Evolutionary conservation across 352 stramenopile species (phyloP).

Genomic region (Sclerospora graminicola): DNA sequence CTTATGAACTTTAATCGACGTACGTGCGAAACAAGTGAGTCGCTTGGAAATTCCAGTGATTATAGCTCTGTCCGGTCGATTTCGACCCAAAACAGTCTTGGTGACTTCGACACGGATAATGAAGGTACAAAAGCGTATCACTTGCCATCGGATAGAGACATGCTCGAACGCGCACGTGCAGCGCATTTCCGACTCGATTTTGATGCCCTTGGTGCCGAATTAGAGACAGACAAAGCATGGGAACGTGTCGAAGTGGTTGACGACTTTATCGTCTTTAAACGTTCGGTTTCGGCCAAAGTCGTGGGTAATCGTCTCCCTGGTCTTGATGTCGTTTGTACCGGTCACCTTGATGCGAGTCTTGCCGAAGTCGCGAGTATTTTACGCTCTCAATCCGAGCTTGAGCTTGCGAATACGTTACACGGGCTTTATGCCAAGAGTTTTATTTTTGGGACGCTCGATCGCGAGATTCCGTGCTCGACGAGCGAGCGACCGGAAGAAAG

Average conservation of each 20-base stretch:
- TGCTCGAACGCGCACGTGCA: constrained; percentile 16
- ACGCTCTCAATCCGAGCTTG: constrained; percentile 5
- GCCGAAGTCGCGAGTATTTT: constrained; percentile 22
- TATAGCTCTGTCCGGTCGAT: constrained; percentile 2
- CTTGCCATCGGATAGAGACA: constrained; percentile 5
- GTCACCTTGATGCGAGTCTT: constrained; percentile 16
- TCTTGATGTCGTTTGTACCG: constrained; percentile 23
- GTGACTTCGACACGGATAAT: background rate
- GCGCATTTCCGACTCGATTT: constrained; percentile 15
- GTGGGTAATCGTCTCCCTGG: constrained; percentile 6
- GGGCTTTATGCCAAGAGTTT: constrained; percentile 26
- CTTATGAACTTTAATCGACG: background rate
- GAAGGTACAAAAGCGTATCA: background rate
- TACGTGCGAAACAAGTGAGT: constrained; percentile 1
- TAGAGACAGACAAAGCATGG: constrained; percentile 11
- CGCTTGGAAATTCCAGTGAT: constrained; percentile 1
- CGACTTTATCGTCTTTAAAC: constrained; percentile 20
- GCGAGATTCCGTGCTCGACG: constrained; percentile 10
- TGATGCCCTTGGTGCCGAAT: constrained; percentile 11
- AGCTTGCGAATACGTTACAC: constrained; percentile 18
- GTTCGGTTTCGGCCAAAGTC: background rate
- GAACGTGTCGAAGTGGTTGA: constrained; percentile 13
- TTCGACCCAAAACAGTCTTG: constrained; percentile 9
- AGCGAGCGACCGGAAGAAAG: background rate
- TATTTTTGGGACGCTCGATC: constrained; percentile 26